Percentiles rank a stretch among this genome's conserved stretches.
Evolutionary conservation across 306 rosid species (phyloP).

Genomic region (Crotalaria pallida): DNA sequence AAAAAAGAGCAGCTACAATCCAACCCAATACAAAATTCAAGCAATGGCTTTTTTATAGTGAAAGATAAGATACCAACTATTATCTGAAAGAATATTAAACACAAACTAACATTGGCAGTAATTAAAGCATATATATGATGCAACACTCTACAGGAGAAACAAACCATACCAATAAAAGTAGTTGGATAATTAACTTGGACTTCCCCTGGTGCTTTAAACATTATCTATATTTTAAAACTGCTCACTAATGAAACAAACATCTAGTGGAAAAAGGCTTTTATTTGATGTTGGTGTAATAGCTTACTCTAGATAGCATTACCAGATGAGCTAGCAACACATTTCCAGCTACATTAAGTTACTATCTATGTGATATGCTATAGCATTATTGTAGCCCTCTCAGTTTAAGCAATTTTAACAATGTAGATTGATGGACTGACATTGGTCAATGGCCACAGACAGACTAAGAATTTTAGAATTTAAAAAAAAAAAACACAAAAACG

Average conservation of each 20-base stretch:
- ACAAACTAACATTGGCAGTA: neutral
- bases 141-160: neutral
- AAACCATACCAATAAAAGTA: neutral
- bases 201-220: neutral
- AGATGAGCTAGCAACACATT: neutral
- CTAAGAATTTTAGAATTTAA: neutral
- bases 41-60: neutral
- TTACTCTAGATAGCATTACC: neutral
- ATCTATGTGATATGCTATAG: neutral
- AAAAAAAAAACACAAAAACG: neutral
- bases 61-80: neutral
- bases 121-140: neutral
- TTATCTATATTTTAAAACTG: neutral
- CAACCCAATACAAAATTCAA: neutral
- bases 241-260: neutral
- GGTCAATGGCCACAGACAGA: neutral
- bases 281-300: neutral
- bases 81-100: neutral
- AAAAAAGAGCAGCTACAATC: neutral
- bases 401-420: neutral
- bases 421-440: neutral
- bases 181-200: neutral
- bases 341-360: neutral
- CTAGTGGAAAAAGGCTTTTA: neutral
- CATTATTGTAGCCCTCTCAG: neutral